Conservation (phyloP, 306 rosid species). For the Aeschynomene evenia region DNA sequence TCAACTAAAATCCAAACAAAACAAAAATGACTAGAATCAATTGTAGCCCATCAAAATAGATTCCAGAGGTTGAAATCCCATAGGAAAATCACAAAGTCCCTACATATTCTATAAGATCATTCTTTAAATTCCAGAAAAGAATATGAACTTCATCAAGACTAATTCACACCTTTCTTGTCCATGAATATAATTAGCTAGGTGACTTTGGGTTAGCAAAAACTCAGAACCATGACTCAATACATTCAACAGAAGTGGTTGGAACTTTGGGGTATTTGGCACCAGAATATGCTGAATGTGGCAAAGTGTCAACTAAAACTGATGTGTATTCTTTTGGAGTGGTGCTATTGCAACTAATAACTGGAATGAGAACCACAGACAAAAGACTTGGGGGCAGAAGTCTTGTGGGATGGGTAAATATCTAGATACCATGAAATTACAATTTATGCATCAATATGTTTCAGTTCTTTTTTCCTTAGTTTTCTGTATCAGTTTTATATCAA, state of each 20-base stretch:
- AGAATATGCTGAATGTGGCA: constrained; percentile 87
- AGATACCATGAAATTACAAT: constrained; percentile 14
- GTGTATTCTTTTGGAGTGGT: constrained; percentile 89
- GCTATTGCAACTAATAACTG: constrained; percentile 78
- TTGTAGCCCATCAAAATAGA: too few relatives aligned
- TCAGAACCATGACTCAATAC: constrained; percentile 49
- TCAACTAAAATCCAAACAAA: too few relatives aligned
- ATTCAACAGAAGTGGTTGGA: constrained; percentile 70
- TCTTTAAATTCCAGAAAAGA: background rate
- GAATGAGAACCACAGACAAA: constrained; percentile 67
- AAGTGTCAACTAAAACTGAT: constrained; percentile 77
- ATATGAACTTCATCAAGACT: constrained; percentile 18
- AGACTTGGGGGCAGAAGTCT: constrained; percentile 78
- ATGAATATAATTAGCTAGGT: constrained; percentile 54
- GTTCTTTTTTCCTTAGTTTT: background rate
- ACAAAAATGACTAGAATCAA: too few relatives aligned
- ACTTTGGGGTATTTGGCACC: constrained; percentile 89
- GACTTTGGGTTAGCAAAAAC: constrained; percentile 87
- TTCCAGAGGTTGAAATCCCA: too few relatives aligned
- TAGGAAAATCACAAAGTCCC: background rate
- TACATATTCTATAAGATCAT: background rate
- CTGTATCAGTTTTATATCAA: background rate
- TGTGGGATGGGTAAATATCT: constrained; percentile 79
- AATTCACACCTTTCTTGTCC: constrained; percentile 26
- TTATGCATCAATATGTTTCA: background rate